These are phyloP conservation scores for Orbilia ellipsospora DNA, from an alignment of 2,329 filamentous ascomycete species.

Conservation along the genomic window DNA sequence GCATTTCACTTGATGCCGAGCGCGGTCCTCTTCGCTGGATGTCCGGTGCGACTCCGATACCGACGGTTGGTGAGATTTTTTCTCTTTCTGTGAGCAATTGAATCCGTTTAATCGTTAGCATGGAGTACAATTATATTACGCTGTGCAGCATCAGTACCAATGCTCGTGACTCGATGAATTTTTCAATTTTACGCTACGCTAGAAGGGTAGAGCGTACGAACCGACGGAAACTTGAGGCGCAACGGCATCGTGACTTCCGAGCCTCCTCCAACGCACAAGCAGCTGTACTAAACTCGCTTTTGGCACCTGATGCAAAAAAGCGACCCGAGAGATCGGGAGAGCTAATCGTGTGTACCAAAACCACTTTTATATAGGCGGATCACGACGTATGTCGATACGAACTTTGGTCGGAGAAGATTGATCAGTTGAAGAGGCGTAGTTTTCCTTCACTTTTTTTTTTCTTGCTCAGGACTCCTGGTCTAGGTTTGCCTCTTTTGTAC, in stretches of 20 bases:
- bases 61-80: constrained; percentile 35
- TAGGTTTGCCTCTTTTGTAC: too few relatives aligned
- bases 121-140: too few relatives aligned
- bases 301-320: too few relatives aligned
- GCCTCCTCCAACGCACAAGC: constrained; percentile 30
- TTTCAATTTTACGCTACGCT: background rate
- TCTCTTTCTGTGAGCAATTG: constrained; percentile 29
- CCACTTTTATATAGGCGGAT: too few relatives aligned
- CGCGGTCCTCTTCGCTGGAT: constrained; percentile 46
- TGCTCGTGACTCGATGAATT: background rate
- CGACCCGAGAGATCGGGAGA: too few relatives aligned
- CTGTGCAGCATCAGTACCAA: too few relatives aligned
- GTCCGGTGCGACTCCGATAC: constrained; percentile 39
- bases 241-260: constrained; percentile 40
- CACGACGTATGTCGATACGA: background rate
- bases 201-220: constrained; percentile 21
- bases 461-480: background rate
- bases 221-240: constrained; percentile 49
- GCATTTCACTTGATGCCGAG: constrained; percentile 40
- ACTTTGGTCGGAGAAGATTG: too few relatives aligned
- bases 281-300: too few relatives aligned
- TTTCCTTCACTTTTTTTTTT: background rate
- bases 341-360: too few relatives aligned
- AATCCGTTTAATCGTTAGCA: background rate
- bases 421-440: background rate